phyloP scores from a whole-genome alignment of 1,139 yeast species.

The Lodderomyces jiufengensis region DNA sequence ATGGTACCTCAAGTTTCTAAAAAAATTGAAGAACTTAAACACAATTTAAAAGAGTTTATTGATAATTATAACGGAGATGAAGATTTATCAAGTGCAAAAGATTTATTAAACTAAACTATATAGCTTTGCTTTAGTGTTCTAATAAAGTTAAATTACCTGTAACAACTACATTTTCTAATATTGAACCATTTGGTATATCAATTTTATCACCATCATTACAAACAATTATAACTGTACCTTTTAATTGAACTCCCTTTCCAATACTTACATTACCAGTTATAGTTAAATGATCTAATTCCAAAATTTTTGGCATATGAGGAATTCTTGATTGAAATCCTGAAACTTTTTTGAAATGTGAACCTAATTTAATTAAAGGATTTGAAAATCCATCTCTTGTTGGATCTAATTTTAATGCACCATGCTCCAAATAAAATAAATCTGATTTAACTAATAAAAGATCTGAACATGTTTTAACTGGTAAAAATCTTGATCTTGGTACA shows the following conservation, averaged over 20 bases:
- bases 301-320: constrained; percentile 92
- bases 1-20: constrained; percentile 61
- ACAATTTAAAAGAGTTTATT: constrained; percentile 35
- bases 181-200: constrained; percentile 94
- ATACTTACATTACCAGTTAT: constrained; percentile 93
- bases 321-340: constrained; percentile 86
- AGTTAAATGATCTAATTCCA: constrained; percentile 90
- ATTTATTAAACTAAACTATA: constrained; percentile 13
- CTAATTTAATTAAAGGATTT: constrained; percentile 92
- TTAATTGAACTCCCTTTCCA: constrained; percentile 86
- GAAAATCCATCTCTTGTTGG: constrained; percentile 81
- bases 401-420: constrained; percentile 85
- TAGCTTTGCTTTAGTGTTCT: constrained; percentile 60
- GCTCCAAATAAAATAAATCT: constrained; percentile 88
- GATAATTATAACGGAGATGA: constrained; percentile 45
- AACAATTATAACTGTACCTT: constrained; percentile 96
- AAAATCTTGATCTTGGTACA: constrained; percentile 95
- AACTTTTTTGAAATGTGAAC: constrained; percentile 94
- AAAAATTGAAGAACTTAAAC: constrained; percentile 49
- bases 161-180: constrained; percentile 92
- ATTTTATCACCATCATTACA: constrained; percentile 96
- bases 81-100: constrained; percentile 41
- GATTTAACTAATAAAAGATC: constrained; percentile 92
- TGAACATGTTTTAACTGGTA: constrained; percentile 97
- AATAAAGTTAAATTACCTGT: constrained; percentile 95